phyloP scores from a whole-genome alignment of 2,329 filamentous ascomycete genomes.

The Pleomassaria siparia region DNA sequence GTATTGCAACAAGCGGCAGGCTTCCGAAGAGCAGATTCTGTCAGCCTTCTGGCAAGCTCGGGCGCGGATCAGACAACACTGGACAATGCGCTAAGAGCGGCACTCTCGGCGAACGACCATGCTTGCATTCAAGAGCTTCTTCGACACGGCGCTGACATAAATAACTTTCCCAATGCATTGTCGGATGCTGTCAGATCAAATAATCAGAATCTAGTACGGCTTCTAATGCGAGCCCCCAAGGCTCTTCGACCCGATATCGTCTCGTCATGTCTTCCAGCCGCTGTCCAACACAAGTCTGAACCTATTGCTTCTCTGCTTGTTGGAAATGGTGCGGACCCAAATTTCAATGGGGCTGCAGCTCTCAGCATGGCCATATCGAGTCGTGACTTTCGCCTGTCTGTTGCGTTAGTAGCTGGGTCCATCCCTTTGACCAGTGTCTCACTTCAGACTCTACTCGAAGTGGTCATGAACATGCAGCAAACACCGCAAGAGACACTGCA shows the following conservation, averaged over 20 bases:
- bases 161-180: slow-evolving; percentile 33
- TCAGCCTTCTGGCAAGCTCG: slow-evolving; percentile 34
- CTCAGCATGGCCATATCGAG: slow-evolving; percentile 34
- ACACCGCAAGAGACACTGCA: slow-evolving; percentile 28
- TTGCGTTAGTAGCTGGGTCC: slow-evolving; percentile 32
- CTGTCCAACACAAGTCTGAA: slow-evolving; percentile 36
- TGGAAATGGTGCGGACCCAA: slow-evolving; percentile 38
- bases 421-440: slow-evolving; percentile 23
- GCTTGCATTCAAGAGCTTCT: slow-evolving; percentile 35
- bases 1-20: slow-evolving; percentile 39
- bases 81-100: slow-evolving; percentile 36
- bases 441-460: slow-evolving; percentile 32
- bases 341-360: slow-evolving; percentile 36
- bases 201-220: slow-evolving; percentile 30
- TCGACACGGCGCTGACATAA: slow-evolving; percentile 38
- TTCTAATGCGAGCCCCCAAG: slow-evolving; percentile 37
- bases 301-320: slow-evolving; percentile 31
- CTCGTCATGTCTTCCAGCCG: slow-evolving; percentile 34
- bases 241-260: slow-evolving; percentile 31
- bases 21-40: slow-evolving; percentile 30
- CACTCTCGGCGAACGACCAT: slow-evolving; percentile 34
- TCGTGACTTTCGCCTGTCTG: slow-evolving; percentile 31
- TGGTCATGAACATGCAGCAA: slow-evolving; percentile 28
- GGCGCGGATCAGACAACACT: slow-evolving; percentile 39
- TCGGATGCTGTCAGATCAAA: slow-evolving; percentile 34